Evolutionary conservation across 768 basidiomycete genomes (phyloP).

Genomic region (Pleurotus tuber-regium): DNA sequence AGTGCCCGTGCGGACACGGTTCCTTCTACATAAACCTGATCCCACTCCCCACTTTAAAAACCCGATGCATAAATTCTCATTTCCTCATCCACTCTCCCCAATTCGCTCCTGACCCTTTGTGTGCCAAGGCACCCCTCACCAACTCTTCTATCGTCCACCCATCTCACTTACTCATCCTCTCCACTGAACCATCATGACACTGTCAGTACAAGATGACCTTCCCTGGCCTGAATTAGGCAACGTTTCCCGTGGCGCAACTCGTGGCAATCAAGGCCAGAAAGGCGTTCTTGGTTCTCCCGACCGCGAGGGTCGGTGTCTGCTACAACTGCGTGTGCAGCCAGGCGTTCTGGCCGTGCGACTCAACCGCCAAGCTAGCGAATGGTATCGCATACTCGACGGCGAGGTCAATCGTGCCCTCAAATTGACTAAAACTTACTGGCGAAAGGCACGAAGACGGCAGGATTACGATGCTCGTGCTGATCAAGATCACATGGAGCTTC

Average conservation of each 20-base stretch:
- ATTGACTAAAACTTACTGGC: slow-evolving; percentile 84
- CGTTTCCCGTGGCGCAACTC: slow-evolving; percentile 78
- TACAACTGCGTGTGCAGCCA: slow-evolving; percentile 83
- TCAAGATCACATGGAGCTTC: slow-evolving; percentile 87
- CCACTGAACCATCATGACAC: slow-evolving; percentile 28
- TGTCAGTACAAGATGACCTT: slow-evolving; percentile 68
- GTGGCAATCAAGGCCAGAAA: slow-evolving; percentile 86
- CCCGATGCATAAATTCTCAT: slow-evolving; percentile 7
- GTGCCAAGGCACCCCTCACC: too few species aligned
- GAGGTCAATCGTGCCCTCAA: slow-evolving; percentile 82
- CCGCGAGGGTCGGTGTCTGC: slow-evolving; percentile 67
- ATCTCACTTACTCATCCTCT: slow-evolving; percentile 18
- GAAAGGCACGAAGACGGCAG: slow-evolving; percentile 77
- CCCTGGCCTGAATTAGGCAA: slow-evolving; percentile 87
- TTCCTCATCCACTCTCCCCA: slow-evolving; percentile 12
- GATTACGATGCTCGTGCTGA: slow-evolving; percentile 84
- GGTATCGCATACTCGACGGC: slow-evolving; percentile 75
- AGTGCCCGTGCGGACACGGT: slow-evolving; percentile 7
- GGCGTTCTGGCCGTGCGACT: slow-evolving; percentile 75
- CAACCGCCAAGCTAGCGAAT: slow-evolving; percentile 76
- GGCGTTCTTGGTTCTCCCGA: slow-evolving; percentile 72
- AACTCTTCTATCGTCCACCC: too few species aligned
- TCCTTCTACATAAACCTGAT: slow-evolving; percentile 12
- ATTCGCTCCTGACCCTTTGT: slow-evolving; percentile 17
- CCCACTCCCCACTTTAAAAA: slow-evolving; percentile 8